Percentiles rank a stretch among this genome's conserved stretches.
phyloP scores from a whole-genome alignment of 1,284 basidiomycete species.

The Naganishia liquefaciens region DNA sequence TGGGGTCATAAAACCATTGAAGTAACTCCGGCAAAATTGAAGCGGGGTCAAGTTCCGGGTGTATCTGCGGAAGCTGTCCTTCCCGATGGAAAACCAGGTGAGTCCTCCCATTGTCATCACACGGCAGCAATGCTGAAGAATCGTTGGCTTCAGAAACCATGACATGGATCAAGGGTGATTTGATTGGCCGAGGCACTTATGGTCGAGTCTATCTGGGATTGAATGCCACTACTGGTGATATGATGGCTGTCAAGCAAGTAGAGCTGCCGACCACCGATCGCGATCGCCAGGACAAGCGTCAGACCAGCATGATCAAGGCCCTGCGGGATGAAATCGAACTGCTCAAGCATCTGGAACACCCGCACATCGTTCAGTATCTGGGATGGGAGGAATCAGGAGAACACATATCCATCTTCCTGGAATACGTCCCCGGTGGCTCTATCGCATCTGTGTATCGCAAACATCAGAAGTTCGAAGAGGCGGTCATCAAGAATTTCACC shows the following conservation, averaged over 20 bases:
- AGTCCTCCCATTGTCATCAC: slow-evolving; percentile 29
- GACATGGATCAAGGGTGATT: slow-evolving; percentile 97
- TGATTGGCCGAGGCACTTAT: slow-evolving; percentile 96
- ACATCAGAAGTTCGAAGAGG: slow-evolving; percentile 88
- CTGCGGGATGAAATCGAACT: slow-evolving; percentile 93
- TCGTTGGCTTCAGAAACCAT: slow-evolving; percentile 68
- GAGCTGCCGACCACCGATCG: slow-evolving; percentile 87
- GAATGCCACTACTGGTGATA: slow-evolving; percentile 97
- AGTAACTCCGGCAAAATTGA: slow-evolving; percentile 68
- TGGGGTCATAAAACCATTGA: slow-evolving; percentile 95
- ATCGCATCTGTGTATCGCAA: slow-evolving; percentile 89
- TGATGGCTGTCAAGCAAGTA: slow-evolving; percentile 99
- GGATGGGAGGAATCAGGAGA: slow-evolving; percentile 92
- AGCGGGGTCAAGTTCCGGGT: slow-evolving; percentile 57
- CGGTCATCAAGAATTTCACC: slow-evolving; percentile 90
- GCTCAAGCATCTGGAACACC: slow-evolving; percentile 93
- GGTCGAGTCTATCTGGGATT: slow-evolving; percentile 94
- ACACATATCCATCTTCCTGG: slow-evolving; percentile 94
- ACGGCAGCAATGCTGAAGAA: background rate
- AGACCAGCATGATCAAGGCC: slow-evolving; percentile 83
- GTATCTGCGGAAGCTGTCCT: slow-evolving; percentile 60
- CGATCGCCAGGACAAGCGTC: slow-evolving; percentile 84
- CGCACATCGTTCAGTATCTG: slow-evolving; percentile 95
- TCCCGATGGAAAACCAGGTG: slow-evolving; percentile 27
- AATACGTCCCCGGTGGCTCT: slow-evolving; percentile 97